Evolutionary conservation across 768 basidiomycete genomes (phyloP), one percentile per base, ranked within the genome.

Genomic region (Rhizopogon vesiculosus): DNA sequence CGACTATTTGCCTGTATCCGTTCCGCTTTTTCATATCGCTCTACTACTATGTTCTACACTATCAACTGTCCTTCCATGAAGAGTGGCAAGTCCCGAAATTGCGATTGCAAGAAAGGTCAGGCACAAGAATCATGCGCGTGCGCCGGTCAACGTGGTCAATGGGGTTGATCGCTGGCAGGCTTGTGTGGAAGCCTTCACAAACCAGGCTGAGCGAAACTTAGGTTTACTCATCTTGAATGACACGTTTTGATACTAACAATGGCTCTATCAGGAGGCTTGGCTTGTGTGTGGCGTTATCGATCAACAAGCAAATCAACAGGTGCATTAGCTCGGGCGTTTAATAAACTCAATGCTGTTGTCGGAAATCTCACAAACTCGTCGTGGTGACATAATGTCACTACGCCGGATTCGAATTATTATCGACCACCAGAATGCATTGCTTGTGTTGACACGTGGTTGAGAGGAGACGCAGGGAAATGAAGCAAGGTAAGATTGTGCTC

Each of bases 1-100:
- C 79, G 68, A 73, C 74, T 71, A 80, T 77, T 76, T 76, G 70
- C 72, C 77, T 68, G 72, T 74, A 71, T 63, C 67, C 60, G 60
- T 57, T 56, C 55, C 58, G 38, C 19, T 45, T 62, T 73, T 71
- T 74, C 72, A 66, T 74, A 74, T 70, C 72, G 73, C 72, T 71
- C 75, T 78, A 74, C 68, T 73, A 71, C 74, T 71, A 72, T 76
- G 67, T 76, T 74, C 76, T 70, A 72, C 70, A 63, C 68, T 70
- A 69, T 72, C 70, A 70, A 70, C 66, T 70, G 61, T 64, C 69
- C 56, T 66, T 69, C 72, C 70, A 69, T 67, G 65, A 62, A 67
- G 59, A 59, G 62, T 72, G 68, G 70, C 69, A 72, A 72, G 70
- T 69, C 68, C 56, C 68, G 66, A 50, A 72, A 67, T 46, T 66